These are phyloP conservation scores for Tetrahymena borealis DNA, from an alignment of 73 alveolate genomes.

Conservation along the genomic window DNA sequence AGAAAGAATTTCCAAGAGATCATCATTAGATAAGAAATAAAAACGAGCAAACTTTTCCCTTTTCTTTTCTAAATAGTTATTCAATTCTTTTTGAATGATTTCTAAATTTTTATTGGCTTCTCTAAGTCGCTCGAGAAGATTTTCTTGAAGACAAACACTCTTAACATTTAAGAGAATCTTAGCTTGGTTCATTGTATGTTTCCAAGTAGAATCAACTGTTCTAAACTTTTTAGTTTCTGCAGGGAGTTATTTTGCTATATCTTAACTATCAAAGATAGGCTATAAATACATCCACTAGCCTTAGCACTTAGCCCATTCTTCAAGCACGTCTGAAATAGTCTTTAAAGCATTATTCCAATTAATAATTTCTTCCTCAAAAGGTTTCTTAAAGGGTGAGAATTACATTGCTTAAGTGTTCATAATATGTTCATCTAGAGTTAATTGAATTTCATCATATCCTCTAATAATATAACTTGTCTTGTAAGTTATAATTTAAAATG, in stretches of 20 bases:
- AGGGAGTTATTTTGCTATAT: conserved; percentile 99
- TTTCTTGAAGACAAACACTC: conserved; percentile 88
- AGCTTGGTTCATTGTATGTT: conserved; percentile 92
- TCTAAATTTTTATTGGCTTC: conserved; percentile 96
- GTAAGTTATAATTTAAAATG: conserved; percentile 60
- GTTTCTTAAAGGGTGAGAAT: conserved; percentile 98
- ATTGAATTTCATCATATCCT: conserved; percentile 68
- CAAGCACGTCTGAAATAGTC: conserved; percentile 96
- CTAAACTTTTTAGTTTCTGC: conserved; percentile 98
- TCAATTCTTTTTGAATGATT: conserved; percentile 89
- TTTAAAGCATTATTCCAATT: conserved; percentile 97
- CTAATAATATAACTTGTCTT: conserved; percentile 49
- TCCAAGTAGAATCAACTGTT: conserved; percentile 99
- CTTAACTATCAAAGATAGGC: conserved; percentile 99
- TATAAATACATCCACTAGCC: conserved; percentile 99
- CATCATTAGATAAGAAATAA: conserved; percentile 95
- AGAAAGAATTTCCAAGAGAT: conserved; percentile 91
- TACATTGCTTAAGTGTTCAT: conserved; percentile 98
- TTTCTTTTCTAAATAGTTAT: conserved; percentile 91
- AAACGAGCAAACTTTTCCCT: conserved; percentile 96
- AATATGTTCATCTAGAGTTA: conserved; percentile 93
- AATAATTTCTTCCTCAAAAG: conserved; percentile 97
- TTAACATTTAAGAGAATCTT: conserved; percentile 85
- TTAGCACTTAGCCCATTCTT: conserved; percentile 99
- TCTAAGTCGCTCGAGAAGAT: conserved; percentile 94